phyloP scores from a whole-genome alignment of 2,329 filamentous ascomycete species.

The Penicillium crustosum region DNA sequence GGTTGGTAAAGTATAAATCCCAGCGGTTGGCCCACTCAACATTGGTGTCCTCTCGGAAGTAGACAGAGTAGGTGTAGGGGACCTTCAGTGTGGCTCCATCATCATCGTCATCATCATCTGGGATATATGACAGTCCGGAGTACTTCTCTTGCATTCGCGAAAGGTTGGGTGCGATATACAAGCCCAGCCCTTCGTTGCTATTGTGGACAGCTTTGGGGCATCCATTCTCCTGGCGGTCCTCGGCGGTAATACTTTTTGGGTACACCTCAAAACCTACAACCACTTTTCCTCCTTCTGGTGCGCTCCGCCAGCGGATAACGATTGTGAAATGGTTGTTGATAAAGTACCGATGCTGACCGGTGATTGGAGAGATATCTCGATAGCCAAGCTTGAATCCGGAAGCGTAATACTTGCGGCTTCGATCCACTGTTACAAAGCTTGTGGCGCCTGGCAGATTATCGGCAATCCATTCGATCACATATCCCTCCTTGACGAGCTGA shows the following conservation, averaged over 20 bases:
- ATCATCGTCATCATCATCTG: constrained; percentile 58
- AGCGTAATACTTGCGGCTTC: constrained; percentile 82
- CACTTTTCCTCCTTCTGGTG: constrained; percentile 71
- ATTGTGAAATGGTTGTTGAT: constrained; percentile 88
- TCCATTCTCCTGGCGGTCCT: constrained; percentile 61
- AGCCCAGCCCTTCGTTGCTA: constrained; percentile 64
- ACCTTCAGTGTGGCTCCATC: constrained; percentile 68
- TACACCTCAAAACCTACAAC: constrained; percentile 90
- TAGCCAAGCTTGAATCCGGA: constrained; percentile 87
- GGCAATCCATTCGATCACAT: constrained; percentile 90
- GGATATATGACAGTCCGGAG: constrained; percentile 60
- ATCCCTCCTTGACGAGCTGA: constrained; percentile 73
- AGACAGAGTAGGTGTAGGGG: constrained; percentile 86
- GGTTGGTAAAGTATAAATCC: constrained; percentile 87
- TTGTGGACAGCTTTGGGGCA: constrained; percentile 68
- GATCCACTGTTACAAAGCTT: constrained; percentile 83
- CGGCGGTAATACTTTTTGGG: constrained; percentile 73
- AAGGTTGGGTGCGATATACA: constrained; percentile 65
- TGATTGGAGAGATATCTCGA: constrained; percentile 62
- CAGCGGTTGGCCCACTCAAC: constrained; percentile 82
- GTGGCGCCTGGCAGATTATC: constrained; percentile 88
- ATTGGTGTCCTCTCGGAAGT: constrained; percentile 78
- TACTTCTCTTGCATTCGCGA: constrained; percentile 58
- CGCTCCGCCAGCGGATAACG: constrained; percentile 73
- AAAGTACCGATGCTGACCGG: constrained; percentile 65